Percentiles rank a stretch among this genome's conserved stretches.
Conservation (phyloP, 1,139 yeast genomes). For the Candida tunisiensis region DNA sequence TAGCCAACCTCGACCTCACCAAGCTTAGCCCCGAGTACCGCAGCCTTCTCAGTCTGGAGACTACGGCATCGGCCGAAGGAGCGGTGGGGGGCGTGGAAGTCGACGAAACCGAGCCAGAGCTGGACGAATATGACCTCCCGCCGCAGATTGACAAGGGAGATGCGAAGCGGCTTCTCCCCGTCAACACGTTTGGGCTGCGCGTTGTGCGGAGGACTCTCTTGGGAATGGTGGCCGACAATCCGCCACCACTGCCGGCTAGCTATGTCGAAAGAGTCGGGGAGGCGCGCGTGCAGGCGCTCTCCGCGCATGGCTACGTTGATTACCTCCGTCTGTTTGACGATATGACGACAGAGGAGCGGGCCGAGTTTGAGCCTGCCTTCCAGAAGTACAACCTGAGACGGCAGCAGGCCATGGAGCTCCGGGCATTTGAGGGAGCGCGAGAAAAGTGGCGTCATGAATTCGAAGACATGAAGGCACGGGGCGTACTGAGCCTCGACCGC, state of each 20-base stretch:
- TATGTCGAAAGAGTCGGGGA: no score
- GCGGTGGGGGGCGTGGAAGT: not conserved
- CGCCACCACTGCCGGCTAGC: no score
- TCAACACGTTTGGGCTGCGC: conserved; percentile 56
- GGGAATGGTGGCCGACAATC: conserved; percentile 29
- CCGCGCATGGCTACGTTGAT: conserved; percentile 29
- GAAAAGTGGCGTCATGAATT: conserved; percentile 80
- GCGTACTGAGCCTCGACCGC: not conserved
- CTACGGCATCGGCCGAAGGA: conserved; percentile 1
- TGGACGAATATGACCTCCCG: not conserved
- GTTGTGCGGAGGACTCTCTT: conserved; percentile 64
- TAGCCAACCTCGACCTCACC: conserved; percentile 8
- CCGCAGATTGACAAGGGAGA: not conserved
- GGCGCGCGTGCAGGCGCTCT: conserved; percentile 12
- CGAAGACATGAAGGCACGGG: conserved; percentile 28
- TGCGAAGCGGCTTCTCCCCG: not conserved
- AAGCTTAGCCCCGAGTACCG: not conserved
- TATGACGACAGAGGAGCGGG: conserved; percentile 31
- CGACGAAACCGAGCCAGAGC: not conserved
- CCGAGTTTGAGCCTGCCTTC: conserved; percentile 42
- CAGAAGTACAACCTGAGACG: conserved; percentile 58
- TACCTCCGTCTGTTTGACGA: conserved; percentile 46
- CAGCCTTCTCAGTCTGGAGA: not conserved
- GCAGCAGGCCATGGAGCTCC: conserved; percentile 57
- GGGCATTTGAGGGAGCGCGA: conserved; percentile 72